These are phyloP conservation scores for Xanthoceras sorbifolium DNA, from an alignment of 345 rosid genomes.

Conservation along the genomic window DNA sequence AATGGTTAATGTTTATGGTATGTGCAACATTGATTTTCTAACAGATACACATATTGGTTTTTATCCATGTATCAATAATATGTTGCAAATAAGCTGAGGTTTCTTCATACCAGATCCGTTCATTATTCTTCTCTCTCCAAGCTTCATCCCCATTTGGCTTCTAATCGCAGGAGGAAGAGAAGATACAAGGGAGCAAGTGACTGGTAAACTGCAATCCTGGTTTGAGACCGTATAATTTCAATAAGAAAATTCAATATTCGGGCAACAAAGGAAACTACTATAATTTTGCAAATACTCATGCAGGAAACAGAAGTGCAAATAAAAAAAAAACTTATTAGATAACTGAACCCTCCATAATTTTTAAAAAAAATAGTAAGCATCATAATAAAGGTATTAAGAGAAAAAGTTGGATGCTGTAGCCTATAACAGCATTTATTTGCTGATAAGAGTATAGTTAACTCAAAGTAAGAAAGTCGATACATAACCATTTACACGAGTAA, in stretches of 20 bases:
- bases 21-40: too few relatives aligned
- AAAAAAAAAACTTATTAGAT: too few relatives aligned
- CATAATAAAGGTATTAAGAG: not conserved
- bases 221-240: not conserved
- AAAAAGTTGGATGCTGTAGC: not conserved
- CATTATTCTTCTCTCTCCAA: slow-evolving; percentile 49
- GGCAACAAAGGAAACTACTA: not conserved
- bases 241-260: not conserved
- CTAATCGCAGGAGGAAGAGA: slow-evolving; percentile 68
- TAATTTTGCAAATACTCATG: too few relatives aligned
- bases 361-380: too few relatives aligned
- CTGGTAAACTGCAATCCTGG: slow-evolving; percentile 63
- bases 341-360: too few relatives aligned
- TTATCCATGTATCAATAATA: not conserved
- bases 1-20: too few relatives aligned
- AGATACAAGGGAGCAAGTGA: slow-evolving; percentile 52
- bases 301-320: too few relatives aligned
- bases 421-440: not conserved
- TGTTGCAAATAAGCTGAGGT: not conserved
- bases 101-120: slow-evolving; percentile 57
- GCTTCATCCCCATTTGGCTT: slow-evolving; percentile 57
- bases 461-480: not conserved
- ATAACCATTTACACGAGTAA: not conserved
- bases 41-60: not conserved
- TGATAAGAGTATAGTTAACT: not conserved